Evolutionary conservation across 2,329 filamentous ascomycete genomes (phyloP).

Genomic region (Golovinomyces cichoracearum): DNA sequence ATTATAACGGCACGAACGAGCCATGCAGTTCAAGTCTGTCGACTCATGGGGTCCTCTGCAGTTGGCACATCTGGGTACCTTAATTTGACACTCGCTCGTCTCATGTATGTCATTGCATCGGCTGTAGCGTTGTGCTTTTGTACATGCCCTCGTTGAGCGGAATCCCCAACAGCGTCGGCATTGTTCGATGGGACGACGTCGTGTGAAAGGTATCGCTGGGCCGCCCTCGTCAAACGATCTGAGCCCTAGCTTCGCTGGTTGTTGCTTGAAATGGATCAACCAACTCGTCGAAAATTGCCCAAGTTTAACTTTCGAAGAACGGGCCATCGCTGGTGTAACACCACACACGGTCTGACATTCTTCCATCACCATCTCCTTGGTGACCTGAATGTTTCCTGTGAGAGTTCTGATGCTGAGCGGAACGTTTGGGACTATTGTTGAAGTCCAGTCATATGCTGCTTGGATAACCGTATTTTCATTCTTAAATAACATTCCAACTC

Average conservation of each 20-base stretch:
- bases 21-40: not conserved
- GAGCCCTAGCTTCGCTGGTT: not conserved
- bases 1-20: not conserved
- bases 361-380: not conserved
- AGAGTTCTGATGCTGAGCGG: not conserved
- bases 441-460: not conserved
- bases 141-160: not conserved
- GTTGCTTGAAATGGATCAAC: not conserved
- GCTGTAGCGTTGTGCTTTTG: not conserved
- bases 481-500: not conserved
- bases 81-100: not conserved
- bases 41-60: not conserved
- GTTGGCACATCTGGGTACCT: not conserved
- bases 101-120: not conserved
- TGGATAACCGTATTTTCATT: not conserved
- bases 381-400: not conserved
- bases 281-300: not conserved
- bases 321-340: not conserved
- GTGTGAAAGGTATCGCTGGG: not conserved
- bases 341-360: not conserved
- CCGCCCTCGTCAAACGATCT: not conserved
- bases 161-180: not conserved
- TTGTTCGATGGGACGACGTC: not conserved
- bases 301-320: not conserved
- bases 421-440: not conserved